phyloP scores from a whole-genome alignment of 2,329 filamentous ascomycete genomes.

The Colletotrichum abscissum region DNA sequence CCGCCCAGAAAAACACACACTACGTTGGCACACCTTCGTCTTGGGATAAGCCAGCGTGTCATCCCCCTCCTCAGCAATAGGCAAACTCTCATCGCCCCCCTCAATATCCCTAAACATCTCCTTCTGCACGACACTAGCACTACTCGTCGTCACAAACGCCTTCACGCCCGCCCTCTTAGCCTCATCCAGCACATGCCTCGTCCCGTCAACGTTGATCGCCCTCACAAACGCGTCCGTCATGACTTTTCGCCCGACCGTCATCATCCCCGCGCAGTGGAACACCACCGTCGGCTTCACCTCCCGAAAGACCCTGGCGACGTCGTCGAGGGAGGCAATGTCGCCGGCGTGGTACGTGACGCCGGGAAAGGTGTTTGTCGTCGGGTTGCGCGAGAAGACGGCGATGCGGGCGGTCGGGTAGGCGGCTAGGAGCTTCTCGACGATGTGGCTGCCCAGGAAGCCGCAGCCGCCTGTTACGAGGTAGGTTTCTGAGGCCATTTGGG shows the following conservation, averaged over 20 bases:
- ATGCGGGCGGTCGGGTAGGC: conserved; percentile 45
- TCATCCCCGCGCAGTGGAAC: conserved; percentile 68
- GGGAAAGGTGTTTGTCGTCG: conserved; percentile 57
- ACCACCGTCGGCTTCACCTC: conserved; percentile 68
- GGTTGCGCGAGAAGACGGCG: conserved; percentile 60
- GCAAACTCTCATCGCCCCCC: conserved; percentile 70
- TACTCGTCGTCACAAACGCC: conserved; percentile 74
- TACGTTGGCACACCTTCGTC: conserved; percentile 59
- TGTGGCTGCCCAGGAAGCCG: conserved; percentile 64
- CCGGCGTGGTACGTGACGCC: conserved; percentile 62
- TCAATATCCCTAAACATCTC: conserved; percentile 69
- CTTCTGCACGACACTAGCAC: conserved; percentile 67
- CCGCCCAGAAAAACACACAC: conserved; percentile 38
- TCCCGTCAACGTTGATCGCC: conserved; percentile 73
- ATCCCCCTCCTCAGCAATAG: conserved; percentile 44
- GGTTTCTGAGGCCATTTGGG: conserved; percentile 25
- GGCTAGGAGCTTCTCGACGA: conserved; percentile 61
- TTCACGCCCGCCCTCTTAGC: conserved; percentile 58
- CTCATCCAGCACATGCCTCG: conserved; percentile 67
- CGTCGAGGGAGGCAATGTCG: conserved; percentile 59
- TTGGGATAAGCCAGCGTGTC: conserved; percentile 59
- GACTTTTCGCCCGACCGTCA: conserved; percentile 27
- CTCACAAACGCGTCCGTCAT: conserved; percentile 57
- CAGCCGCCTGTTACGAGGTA: conserved; percentile 65
- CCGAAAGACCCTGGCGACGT: conserved; percentile 59